Percentiles rank a stretch among this genome's conserved stretches.
These are phyloP conservation scores for Arabidopsis hybrid DNA, from an alignment of 441 rosid species.

Conservation along the genomic window DNA sequence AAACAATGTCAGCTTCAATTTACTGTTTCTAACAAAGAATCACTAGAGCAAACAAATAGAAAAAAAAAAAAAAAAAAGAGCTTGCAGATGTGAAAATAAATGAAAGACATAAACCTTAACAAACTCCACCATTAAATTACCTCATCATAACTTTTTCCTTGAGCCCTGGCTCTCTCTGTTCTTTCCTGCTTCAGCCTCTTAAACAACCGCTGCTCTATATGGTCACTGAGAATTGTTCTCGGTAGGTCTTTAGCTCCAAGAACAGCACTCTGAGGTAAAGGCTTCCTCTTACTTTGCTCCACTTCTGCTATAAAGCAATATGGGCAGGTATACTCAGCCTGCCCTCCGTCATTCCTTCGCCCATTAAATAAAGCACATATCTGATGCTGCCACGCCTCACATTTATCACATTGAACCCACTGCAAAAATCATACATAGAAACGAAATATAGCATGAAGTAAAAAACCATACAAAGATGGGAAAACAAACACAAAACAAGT, in stretches of 20 bases:
- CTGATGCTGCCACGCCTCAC: constrained; percentile 99
- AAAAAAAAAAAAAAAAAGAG: not conserved
- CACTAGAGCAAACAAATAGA: constrained; percentile 23
- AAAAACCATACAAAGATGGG: constrained; percentile 24
- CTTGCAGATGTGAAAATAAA: constrained; percentile 11
- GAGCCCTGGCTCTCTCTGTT: constrained; percentile 88
- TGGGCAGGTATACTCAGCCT: constrained; percentile 99
- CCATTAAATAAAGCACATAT: constrained; percentile 99
- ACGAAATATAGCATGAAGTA: constrained; percentile 30
- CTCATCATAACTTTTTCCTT: constrained; percentile 94
- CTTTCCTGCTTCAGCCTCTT: constrained; percentile 85
- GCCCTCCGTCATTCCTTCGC: constrained; percentile 98
- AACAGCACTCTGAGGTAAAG: constrained; percentile 98
- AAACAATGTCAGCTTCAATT: constrained; percentile 23
- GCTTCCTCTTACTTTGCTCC: constrained; percentile 89
- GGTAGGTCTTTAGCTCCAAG: constrained; percentile 99
- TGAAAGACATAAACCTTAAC: constrained; percentile 21
- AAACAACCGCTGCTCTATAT: constrained; percentile 90
- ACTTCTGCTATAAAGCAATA: constrained; percentile 93
- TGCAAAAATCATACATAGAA: constrained; percentile 49
- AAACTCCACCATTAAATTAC: constrained; percentile 50
- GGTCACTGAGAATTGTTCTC: constrained; percentile 95
- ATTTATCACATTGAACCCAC: constrained; percentile 99
- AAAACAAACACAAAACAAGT: constrained; percentile 18
- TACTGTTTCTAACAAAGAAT: constrained; percentile 24